Conservation (phyloP, 1,284 basidiomycete genomes). For the Rhodotorula sp. region DNA sequence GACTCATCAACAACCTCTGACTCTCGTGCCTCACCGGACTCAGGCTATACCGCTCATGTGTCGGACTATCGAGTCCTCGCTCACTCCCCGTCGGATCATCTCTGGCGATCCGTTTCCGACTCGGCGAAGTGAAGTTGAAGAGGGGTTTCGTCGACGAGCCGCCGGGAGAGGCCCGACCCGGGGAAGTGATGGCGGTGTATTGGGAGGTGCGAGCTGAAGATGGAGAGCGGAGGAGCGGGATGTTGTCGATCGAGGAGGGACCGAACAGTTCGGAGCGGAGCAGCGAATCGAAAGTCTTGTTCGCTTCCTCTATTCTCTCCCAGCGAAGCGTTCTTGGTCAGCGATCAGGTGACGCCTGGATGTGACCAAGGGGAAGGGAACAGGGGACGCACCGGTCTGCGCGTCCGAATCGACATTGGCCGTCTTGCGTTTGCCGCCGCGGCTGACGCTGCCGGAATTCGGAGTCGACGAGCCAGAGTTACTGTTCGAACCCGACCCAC, state of each 20-base stretch:
- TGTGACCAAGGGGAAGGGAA: background rate
- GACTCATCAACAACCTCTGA: slow-evolving; percentile 78
- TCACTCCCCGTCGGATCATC: slow-evolving; percentile 21
- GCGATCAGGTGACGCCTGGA: no score
- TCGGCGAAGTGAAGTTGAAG: slow-evolving; percentile 54
- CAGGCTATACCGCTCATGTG: slow-evolving; percentile 83
- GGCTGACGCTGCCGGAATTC: slow-evolving; percentile 36
- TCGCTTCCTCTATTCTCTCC: slow-evolving; percentile 52
- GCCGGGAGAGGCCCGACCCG: background rate
- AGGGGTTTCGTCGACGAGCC: slow-evolving; percentile 50
- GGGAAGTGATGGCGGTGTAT: slow-evolving; percentile 24
- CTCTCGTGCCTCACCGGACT: slow-evolving; percentile 84
- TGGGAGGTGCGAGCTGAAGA: slow-evolving; percentile 36
- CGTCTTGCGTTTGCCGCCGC: slow-evolving; percentile 47
- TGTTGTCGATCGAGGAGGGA: slow-evolving; percentile 33
- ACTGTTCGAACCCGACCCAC: slow-evolving; percentile 43
- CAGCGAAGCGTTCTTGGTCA: background rate
- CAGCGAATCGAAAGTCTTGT: slow-evolving; percentile 55
- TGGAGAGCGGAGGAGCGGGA: slow-evolving; percentile 36
- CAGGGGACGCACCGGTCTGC: slow-evolving; percentile 44
- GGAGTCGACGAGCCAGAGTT: slow-evolving; percentile 26
- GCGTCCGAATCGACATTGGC: slow-evolving; percentile 50
- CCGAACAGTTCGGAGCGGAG: slow-evolving; percentile 57
- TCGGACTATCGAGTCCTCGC: slow-evolving; percentile 55
- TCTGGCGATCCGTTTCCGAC: slow-evolving; percentile 37